phyloP scores from a whole-genome alignment of 805 yeast genomes.

The Monosporozyma siamensis region DNA sequence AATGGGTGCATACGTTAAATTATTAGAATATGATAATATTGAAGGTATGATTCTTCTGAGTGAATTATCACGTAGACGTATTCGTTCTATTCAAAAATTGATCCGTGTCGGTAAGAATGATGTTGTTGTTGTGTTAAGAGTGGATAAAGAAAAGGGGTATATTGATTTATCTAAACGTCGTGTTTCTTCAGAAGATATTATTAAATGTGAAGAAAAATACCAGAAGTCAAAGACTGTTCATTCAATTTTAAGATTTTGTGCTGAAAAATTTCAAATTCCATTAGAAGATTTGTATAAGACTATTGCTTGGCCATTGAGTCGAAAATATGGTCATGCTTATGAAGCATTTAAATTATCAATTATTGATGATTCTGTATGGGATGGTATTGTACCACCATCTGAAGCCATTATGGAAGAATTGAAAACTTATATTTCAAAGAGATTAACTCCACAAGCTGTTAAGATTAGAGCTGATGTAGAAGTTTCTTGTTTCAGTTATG shows the following conservation, averaged over 20 bases:
- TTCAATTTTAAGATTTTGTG: constrained; percentile 96
- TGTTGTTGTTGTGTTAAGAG: constrained; percentile 95
- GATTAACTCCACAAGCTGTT: constrained; percentile 96
- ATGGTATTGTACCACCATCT: constrained; percentile 63
- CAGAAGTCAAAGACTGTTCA: constrained; percentile 96
- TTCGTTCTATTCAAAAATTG: constrained; percentile 92
- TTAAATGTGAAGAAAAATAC: constrained; percentile 94
- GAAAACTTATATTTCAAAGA: constrained; percentile 76
- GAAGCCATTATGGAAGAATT: constrained; percentile 73
- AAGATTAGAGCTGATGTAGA: constrained; percentile 98
- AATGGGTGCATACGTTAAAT: constrained; percentile 97
- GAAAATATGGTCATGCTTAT: constrained; percentile 92
- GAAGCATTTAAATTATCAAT: constrained; percentile 96
- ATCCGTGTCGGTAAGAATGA: constrained; percentile 98
- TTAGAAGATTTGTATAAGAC: constrained; percentile 79
- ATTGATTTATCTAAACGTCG: constrained; percentile 96
- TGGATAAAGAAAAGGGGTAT: constrained; percentile 97
- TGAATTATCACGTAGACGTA: constrained; percentile 96
- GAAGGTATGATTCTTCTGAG: constrained; percentile 97
- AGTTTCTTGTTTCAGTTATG: constrained; percentile 93
- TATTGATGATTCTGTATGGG: constrained; percentile 80
- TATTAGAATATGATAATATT: constrained; percentile 92
- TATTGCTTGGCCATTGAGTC: constrained; percentile 95
- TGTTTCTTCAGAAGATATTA: constrained; percentile 94
- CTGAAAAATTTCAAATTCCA: constrained; percentile 86